Evolutionary conservation across 139 green algal species (phyloP).

Genomic region (Tetratostichococcus sp.): DNA sequence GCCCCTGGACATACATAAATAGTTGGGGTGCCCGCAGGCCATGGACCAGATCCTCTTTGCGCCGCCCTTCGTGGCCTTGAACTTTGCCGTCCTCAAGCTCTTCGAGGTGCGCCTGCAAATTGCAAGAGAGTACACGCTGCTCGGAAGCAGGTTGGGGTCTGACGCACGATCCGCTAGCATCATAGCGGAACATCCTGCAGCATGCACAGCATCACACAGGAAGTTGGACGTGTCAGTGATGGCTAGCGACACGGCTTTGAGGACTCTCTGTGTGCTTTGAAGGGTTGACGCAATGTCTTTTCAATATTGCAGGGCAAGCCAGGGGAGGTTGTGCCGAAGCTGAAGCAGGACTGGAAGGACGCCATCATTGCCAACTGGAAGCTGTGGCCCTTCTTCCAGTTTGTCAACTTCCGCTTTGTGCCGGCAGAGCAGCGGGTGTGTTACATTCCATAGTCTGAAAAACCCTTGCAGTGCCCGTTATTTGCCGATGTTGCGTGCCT

Average conservation of each 20-base stretch:
- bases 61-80: slow-evolving; percentile 77
- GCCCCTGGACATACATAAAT: too few species aligned
- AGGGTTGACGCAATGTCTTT: too few species aligned
- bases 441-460: not conserved
- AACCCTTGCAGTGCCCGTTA: too few species aligned
- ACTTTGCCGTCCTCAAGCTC: slow-evolving; percentile 61
- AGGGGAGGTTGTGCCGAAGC: slow-evolving; percentile 50
- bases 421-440: slow-evolving; percentile 53
- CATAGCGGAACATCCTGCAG: too few species aligned
- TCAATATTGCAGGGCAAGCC: slow-evolving; percentile 76
- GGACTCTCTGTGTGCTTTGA: too few species aligned
- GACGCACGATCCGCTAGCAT: too few species aligned
- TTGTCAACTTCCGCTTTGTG: slow-evolving; percentile 87
- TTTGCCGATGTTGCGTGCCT: too few species aligned
- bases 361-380: slow-evolving; percentile 83
- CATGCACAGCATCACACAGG: too few species aligned
- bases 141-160: too few species aligned
- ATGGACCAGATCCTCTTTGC: slow-evolving; percentile 90
- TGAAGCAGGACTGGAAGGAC: slow-evolving; percentile 62
- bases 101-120: slow-evolving; percentile 19
- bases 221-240: too few species aligned
- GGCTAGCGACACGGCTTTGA: too few species aligned
- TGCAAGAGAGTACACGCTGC: too few species aligned
- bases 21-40: not conserved
- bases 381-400: slow-evolving; percentile 87